Conservation (phyloP, 352 stramenopile genomes). For the Phytophthora idaei region DNA sequence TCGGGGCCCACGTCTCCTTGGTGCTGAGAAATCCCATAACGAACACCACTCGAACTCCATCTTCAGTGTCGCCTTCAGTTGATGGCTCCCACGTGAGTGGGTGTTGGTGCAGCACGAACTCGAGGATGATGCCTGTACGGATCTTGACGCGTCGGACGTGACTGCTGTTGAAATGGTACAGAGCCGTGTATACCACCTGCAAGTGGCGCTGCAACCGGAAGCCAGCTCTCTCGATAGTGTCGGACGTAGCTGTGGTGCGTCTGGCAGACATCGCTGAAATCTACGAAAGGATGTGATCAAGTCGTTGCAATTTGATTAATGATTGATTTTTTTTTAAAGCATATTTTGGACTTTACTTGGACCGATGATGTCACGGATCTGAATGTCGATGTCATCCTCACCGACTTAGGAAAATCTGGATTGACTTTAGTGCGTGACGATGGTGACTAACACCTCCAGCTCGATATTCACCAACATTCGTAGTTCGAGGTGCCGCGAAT, state of each 20-base stretch:
- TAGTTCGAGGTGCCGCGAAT: neutral
- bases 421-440: constrained; percentile 10
- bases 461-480: neutral
- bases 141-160: constrained; percentile 36
- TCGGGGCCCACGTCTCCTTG: constrained; percentile 49
- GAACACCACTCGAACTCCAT: constrained; percentile 39
- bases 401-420: neutral
- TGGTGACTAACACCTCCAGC: neutral
- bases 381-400: constrained; percentile 24
- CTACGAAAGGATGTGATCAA: neutral
- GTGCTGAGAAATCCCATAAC: constrained; percentile 52
- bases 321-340: neutral
- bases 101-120: constrained; percentile 44
- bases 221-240: constrained; percentile 9
- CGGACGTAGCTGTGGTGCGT: constrained; percentile 24
- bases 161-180: constrained; percentile 37
- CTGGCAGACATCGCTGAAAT: constrained; percentile 12
- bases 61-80: constrained; percentile 1
- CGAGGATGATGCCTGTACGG: constrained; percentile 41
- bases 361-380: constrained; percentile 32
- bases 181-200: constrained; percentile 38
- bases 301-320: constrained; percentile 16
- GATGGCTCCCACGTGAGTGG: constrained; percentile 17
- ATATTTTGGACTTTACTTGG: neutral
- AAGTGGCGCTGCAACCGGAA: constrained; percentile 42